Evolutionary conservation across 495 filamentous ascomycete genomes (phyloP).

Genomic region (Hypomontagnella submonticulosa): DNA sequence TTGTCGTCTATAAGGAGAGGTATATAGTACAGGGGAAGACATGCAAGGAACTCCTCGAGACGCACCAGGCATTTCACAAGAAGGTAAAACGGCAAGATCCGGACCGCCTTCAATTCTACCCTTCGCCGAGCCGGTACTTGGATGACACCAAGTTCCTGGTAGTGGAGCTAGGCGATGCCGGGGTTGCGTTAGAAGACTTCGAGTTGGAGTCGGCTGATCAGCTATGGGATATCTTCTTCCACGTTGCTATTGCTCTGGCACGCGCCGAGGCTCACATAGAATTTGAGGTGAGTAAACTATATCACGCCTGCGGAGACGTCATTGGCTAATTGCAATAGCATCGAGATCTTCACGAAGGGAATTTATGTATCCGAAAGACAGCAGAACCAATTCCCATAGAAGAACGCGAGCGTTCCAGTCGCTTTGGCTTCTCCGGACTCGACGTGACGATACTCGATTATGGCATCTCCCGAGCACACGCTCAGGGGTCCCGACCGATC

Average conservation of each 20-base stretch:
- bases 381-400: slow-evolving; percentile 54
- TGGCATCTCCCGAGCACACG: slow-evolving; percentile 76
- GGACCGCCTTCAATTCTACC: slow-evolving; percentile 73
- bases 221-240: slow-evolving; percentile 88
- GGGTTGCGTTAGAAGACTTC: slow-evolving; percentile 77
- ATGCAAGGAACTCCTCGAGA: slow-evolving; percentile 68
- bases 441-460: slow-evolving; percentile 91
- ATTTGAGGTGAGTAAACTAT: slow-evolving; percentile 71
- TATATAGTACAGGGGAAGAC: slow-evolving; percentile 78
- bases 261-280: slow-evolving; percentile 75
- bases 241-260: slow-evolving; percentile 78
- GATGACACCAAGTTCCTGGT: slow-evolving; percentile 80
- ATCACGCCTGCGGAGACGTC: slow-evolving; percentile 12
- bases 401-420: slow-evolving; percentile 51
- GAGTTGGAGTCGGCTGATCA: slow-evolving; percentile 63
- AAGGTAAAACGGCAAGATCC: slow-evolving; percentile 67
- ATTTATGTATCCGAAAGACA: slow-evolving; percentile 75
- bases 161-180: slow-evolving; percentile 89
- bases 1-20: slow-evolving; percentile 86
- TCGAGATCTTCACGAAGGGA: slow-evolving; percentile 88
- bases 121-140: slow-evolving; percentile 67
- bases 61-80: slow-evolving; percentile 70
- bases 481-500: slow-evolving; percentile 41
- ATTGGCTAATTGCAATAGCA: slow-evolving; percentile 62
- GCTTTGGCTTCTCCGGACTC: slow-evolving; percentile 74